Percentiles rank a stretch among this genome's conserved stretches.
Conservation (phyloP, 2,329 filamentous ascomycete genomes). For the Grosmannia penicillata region DNA sequence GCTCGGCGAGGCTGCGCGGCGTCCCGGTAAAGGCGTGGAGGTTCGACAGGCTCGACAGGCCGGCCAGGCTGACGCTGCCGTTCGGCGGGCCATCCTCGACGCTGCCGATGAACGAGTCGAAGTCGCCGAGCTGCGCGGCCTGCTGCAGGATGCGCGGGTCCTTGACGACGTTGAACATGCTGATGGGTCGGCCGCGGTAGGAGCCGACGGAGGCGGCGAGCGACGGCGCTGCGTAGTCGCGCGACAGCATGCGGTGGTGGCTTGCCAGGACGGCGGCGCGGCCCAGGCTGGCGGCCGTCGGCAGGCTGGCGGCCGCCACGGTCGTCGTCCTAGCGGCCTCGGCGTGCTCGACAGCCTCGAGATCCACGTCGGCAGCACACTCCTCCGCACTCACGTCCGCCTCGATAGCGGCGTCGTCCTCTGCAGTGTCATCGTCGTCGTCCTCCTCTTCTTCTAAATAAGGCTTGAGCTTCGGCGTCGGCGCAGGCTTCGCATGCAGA, state of each 20-base stretch:
- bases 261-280: background rate
- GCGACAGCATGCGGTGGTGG: background rate
- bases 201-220: slow-evolving; percentile 20
- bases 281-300: background rate
- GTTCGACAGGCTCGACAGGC: slow-evolving; percentile 10
- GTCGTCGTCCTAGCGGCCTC: too few relatives aligned
- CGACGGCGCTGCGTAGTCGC: slow-evolving; percentile 5
- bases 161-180: slow-evolving; percentile 20
- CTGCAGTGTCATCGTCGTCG: slow-evolving; percentile 3
- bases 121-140: slow-evolving; percentile 21
- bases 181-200: slow-evolving; percentile 23
- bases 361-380: background rate
- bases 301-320: background rate
- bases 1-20: slow-evolving; percentile 19
- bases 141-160: slow-evolving; percentile 21
- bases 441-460: slow-evolving; percentile 1
- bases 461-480: too few relatives aligned
- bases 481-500: slow-evolving; percentile 40
- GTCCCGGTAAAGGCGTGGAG: too few relatives aligned
- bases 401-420: background rate
- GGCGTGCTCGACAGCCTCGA: background rate
- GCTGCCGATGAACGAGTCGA: slow-evolving; percentile 26
- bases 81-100: too few relatives aligned
- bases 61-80: too few relatives aligned
- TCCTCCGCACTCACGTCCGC: background rate